A percentile compares a stretch with the other conserved stretches of the same genome.
Conservation (phyloP, 2,329 filamentous ascomycete genomes). For the Botrytis fragariae region DNA sequence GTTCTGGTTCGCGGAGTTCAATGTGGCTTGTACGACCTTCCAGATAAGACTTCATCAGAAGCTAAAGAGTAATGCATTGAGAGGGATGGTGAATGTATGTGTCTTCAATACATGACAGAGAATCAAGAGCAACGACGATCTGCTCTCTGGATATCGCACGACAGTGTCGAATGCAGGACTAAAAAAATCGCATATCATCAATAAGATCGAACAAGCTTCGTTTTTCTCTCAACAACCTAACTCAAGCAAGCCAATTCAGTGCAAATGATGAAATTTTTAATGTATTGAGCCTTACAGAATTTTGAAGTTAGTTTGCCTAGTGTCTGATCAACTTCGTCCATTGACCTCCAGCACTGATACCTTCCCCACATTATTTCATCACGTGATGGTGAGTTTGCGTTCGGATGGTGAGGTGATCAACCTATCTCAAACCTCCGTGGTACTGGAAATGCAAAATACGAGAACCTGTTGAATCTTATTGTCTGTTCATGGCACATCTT, state of each 20-base stretch:
- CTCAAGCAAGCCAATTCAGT: not conserved
- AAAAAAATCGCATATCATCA: not conserved
- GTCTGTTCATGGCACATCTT: not conserved
- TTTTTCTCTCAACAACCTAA: not conserved
- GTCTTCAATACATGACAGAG: not conserved
- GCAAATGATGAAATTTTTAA: not conserved
- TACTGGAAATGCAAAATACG: not conserved
- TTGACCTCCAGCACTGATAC: not conserved
- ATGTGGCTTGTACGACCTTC: not conserved
- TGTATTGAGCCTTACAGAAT: not conserved
- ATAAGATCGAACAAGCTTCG: not conserved
- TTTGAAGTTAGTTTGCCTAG: not conserved
- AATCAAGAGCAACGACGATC: no score
- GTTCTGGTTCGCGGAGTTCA: not conserved
- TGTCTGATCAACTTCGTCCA: not conserved
- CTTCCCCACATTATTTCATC: not conserved
- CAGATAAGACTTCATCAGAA: rapidly evolving
- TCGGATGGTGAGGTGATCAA: not conserved
- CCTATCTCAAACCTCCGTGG: not conserved
- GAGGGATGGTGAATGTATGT: not conserved
- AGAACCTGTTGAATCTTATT: not conserved
- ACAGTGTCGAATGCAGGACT: not conserved
- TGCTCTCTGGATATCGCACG: not conserved
- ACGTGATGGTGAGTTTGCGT: not conserved
- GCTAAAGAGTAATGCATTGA: not conserved